Percentiles rank a stretch among this genome's conserved stretches.
phyloP scores from a whole-genome alignment of 306 rosid genomes.

The Coriaria nepalensis region DNA sequence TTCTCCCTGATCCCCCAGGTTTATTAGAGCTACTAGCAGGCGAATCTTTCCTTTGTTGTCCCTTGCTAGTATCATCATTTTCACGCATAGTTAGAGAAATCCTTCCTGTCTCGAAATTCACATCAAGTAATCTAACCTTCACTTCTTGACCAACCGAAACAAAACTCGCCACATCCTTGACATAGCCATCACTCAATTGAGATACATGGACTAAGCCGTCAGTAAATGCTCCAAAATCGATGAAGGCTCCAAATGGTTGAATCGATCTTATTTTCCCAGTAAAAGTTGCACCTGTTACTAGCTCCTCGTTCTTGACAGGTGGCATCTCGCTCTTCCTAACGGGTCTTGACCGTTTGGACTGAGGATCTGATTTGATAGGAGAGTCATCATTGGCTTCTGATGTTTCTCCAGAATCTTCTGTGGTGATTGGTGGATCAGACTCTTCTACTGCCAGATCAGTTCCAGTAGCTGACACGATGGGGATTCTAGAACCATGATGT shows the following conservation, averaged over 20 bases:
- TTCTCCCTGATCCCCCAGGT: slow-evolving; percentile 41
- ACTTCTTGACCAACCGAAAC: slow-evolving; percentile 98
- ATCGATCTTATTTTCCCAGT: slow-evolving; percentile 87
- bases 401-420: slow-evolving; percentile 31
- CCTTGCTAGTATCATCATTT: slow-evolving; percentile 30
- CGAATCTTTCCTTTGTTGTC: slow-evolving; percentile 35
- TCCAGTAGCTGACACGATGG: slow-evolving; percentile 44
- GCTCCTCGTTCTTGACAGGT: slow-evolving; percentile 67
- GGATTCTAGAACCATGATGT: slow-evolving; percentile 34
- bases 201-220: slow-evolving; percentile 97
- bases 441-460: slow-evolving; percentile 69
- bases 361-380: slow-evolving; percentile 32
- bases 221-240: slow-evolving; percentile 93
- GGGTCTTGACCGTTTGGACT: slow-evolving; percentile 44
- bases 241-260: slow-evolving; percentile 92
- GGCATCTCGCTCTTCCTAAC: slow-evolving; percentile 86
- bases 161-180: slow-evolving; percentile 71
- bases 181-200: slow-evolving; percentile 68
- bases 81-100: slow-evolving; percentile 94
- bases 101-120: slow-evolving; percentile 55
- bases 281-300: slow-evolving; percentile 74
- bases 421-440: slow-evolving; percentile 35
- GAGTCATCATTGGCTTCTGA: slow-evolving; percentile 28
- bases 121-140: slow-evolving; percentile 79
- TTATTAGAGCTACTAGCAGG: slow-evolving; percentile 27